A percentile compares a stretch with the other conserved stretches of the same genome.
Conservation (phyloP, 257 asterid genomes). For the Solanum chmielewskii region DNA sequence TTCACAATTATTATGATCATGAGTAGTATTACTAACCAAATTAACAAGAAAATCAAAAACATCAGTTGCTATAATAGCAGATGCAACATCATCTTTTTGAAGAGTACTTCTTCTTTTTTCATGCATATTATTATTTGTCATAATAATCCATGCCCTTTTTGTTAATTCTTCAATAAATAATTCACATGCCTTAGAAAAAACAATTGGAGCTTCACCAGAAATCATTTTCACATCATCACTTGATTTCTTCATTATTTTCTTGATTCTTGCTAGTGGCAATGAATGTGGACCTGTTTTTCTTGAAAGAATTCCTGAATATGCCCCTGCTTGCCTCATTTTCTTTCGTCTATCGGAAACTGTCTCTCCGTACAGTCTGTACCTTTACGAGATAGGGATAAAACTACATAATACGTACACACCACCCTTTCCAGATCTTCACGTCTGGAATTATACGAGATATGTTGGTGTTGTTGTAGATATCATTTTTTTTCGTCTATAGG, state of each 20-base stretch:
- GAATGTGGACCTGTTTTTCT: constrained; percentile 60
- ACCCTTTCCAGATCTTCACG: not conserved
- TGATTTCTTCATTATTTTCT: constrained; percentile 72
- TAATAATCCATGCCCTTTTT: constrained; percentile 43
- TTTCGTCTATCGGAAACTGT: not conserved
- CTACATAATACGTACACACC: not conserved
- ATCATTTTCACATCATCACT: constrained; percentile 71
- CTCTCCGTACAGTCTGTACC: not conserved
- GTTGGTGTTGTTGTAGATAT: not conserved
- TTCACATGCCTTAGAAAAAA: constrained; percentile 71
- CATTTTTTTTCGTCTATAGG: constrained; percentile 11
- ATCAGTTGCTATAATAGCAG: constrained; percentile 63
- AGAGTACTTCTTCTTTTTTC: constrained; percentile 52
- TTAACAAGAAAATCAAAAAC: constrained; percentile 58
- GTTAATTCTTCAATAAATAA: constrained; percentile 59
- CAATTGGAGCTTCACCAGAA: constrained; percentile 77
- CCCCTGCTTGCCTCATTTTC: constrained; percentile 48
- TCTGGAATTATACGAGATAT: not conserved
- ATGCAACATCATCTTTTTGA: constrained; percentile 61
- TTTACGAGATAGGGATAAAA: not conserved
- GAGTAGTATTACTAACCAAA: constrained; percentile 21
- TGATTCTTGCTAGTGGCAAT: constrained; percentile 61
- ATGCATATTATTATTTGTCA: constrained; percentile 19
- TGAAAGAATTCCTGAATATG: constrained; percentile 49
- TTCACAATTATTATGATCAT: not conserved